Evolutionary conservation across 306 rosid genomes (phyloP), one percentile per base, ranked within the genome.

Genomic region (Prunus fruticosa): DNA sequence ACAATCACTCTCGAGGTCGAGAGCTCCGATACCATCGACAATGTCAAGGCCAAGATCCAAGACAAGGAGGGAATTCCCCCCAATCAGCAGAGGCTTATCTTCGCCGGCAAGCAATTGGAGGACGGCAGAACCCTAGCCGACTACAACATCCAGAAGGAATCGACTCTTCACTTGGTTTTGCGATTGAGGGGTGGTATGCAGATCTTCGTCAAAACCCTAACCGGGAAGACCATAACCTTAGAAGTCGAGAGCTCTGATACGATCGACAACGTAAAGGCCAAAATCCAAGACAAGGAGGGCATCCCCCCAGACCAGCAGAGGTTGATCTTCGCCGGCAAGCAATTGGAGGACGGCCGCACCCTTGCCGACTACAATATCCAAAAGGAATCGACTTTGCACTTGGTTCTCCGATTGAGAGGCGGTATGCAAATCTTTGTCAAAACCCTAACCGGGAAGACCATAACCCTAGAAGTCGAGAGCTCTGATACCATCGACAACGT

Each of bases 161-260:
- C 85, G 0, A 84, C 88, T 0, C 83, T 84, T 3, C 88, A 84
- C 19, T 76, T 84, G 16, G 88, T 84, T 5, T 85, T 84, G 2
- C 83, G 88, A n/a, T 69, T 84, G 28, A 67, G 41, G 41, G 41
- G 41, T 34, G 41, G 41, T 34, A 34, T 34, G 41, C 41, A 34
- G 41, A 34, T 34, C 8, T 83, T 1, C 83, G 85, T 84, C 18
- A 84, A 84, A 32, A 82, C 88, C 63, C 69, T 82, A 0, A 85
- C 88, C 1, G 88, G 88, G 0, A 85, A 85, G 80, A 85, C 86
- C 0, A 85, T 85, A 15, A 85, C 84, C 0, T 11, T 85, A 0
- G 86, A 85, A 82, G 88, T 85, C 20, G 88, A 85, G 73, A 82
- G 86, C 72, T 82, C 86, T 0, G 88, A 85, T 5, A 85, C 86